Conservation (phyloP, 805 yeast species). For the Candida rishiriensis region DNA sequence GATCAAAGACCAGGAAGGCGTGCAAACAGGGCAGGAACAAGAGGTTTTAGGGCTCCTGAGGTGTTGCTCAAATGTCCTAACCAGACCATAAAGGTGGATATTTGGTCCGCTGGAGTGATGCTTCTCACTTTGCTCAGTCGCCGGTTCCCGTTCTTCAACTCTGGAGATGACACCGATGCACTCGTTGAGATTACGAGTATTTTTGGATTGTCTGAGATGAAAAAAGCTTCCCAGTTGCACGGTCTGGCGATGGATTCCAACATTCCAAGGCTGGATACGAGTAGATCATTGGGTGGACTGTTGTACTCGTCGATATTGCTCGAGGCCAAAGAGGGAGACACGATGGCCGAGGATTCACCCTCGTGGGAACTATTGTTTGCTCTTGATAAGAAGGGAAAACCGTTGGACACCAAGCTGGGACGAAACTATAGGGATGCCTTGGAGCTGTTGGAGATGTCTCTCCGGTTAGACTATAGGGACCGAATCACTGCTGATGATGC, state of each 20-base stretch:
- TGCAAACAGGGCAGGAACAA: slow-evolving; percentile 95
- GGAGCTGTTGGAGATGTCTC: slow-evolving; percentile 52
- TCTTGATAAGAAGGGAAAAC: slow-evolving; percentile 39
- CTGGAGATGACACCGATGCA: slow-evolving; percentile 92
- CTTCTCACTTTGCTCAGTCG: slow-evolving; percentile 71
- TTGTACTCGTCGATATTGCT: slow-evolving; percentile 37
- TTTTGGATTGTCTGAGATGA: slow-evolving; percentile 72
- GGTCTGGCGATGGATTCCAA: slow-evolving; percentile 81
- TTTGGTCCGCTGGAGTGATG: slow-evolving; percentile 92
- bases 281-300: slow-evolving; percentile 36
- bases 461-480: slow-evolving; percentile 53
- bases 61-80: slow-evolving; percentile 81
- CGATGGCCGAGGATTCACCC: slow-evolving; percentile 70
- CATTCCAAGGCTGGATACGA: slow-evolving; percentile 45
- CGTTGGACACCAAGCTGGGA: slow-evolving; percentile 32
- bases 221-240: slow-evolving; percentile 75
- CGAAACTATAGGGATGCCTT: slow-evolving; percentile 41
- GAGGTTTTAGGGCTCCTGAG: slow-evolving; percentile 95
- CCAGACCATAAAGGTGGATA: slow-evolving; percentile 77
- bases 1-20: slow-evolving; percentile 86
- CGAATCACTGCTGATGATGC: slow-evolving; percentile 57
- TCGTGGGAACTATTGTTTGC: slow-evolving; percentile 58
- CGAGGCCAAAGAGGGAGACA: slow-evolving; percentile 49
- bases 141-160: slow-evolving; percentile 90
- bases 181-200: slow-evolving; percentile 75